A percentile compares a stretch with the other conserved stretches of the same genome.
These are phyloP conservation scores for Neurospora terricola DNA, from an alignment of 495 filamentous ascomycete species.

Conservation along the genomic window DNA sequence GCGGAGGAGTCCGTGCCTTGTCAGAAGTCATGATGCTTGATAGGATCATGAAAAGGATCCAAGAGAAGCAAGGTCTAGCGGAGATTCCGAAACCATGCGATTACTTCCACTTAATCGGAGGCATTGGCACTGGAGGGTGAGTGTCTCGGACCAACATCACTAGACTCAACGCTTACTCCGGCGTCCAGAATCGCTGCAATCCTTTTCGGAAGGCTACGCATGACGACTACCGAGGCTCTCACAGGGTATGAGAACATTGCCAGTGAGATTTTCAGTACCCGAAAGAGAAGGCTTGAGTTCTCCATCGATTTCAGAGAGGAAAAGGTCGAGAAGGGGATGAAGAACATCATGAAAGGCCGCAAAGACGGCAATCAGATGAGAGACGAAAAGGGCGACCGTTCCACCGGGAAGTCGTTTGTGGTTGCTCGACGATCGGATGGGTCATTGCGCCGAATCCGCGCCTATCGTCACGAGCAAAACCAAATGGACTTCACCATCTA, in stretches of 20 bases:
- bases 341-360: not conserved
- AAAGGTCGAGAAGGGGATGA: not conserved
- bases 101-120: slow-evolving; percentile 29
- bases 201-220: slow-evolving; percentile 25
- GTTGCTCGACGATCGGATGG: not conserved
- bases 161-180: not conserved
- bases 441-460: not conserved
- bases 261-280: not conserved
- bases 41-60: slow-evolving; percentile 22
- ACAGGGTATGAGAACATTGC: not conserved
- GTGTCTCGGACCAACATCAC: not conserved
- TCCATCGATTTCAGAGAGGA: not conserved
- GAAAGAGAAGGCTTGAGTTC: not conserved
- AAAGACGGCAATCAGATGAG: not conserved
- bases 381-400: not conserved
- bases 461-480: not conserved
- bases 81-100: slow-evolving; percentile 25
- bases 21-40: slow-evolving; percentile 25
- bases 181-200: slow-evolving; percentile 22
- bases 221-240: slow-evolving; percentile 3
- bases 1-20: slow-evolving; percentile 28
- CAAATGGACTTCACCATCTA: not conserved
- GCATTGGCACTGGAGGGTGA: slow-evolving; percentile 32
- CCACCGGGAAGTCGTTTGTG: not conserved
- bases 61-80: slow-evolving; percentile 4